These are phyloP conservation scores for Cichorium intybus DNA, from an alignment of 140 eudicot genomes.

Conservation along the genomic window DNA sequence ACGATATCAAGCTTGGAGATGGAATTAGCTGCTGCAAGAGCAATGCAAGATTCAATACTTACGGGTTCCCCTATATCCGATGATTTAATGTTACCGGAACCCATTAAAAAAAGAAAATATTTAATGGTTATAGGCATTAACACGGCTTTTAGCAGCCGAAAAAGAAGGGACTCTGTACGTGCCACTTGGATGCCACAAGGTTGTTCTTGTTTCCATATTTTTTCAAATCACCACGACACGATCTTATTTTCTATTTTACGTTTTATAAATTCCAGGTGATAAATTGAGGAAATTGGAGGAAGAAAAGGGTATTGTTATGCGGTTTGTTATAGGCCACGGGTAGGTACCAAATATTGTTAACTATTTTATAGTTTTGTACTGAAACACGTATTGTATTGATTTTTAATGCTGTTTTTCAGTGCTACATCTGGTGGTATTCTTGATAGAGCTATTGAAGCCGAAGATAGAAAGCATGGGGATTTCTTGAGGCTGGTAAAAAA, in stretches of 20 bases:
- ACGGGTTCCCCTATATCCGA: conserved; percentile 81
- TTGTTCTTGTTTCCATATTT: not conserved
- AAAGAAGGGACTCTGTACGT: conserved; percentile 94
- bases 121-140: conserved; percentile 89
- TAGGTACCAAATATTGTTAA: conserved; percentile 15
- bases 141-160: conserved; percentile 97
- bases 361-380: not conserved
- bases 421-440: conserved; percentile 96
- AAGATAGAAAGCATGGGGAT: conserved; percentile 92
- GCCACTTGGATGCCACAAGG: conserved; percentile 99
- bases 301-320: conserved; percentile 91
- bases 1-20: conserved; percentile 85
- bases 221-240: not conserved
- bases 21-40: conserved; percentile 97
- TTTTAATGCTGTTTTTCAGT: conserved; percentile 44
- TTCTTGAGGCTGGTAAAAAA: conserved; percentile 72
- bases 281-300: conserved; percentile 79
- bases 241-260: not conserved
- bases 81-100: conserved; percentile 49
- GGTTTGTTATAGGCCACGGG: conserved; percentile 99
- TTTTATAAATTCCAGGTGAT: conserved; percentile 52
- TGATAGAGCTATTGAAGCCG: conserved; percentile 96
- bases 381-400: conserved; percentile 5
- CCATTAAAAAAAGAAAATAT: conserved; percentile 71
- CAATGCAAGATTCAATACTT: conserved; percentile 82